These are phyloP conservation scores for Porcisia deanei DNA, from an alignment of 208 protist genomes.

Conservation along the genomic window DNA sequence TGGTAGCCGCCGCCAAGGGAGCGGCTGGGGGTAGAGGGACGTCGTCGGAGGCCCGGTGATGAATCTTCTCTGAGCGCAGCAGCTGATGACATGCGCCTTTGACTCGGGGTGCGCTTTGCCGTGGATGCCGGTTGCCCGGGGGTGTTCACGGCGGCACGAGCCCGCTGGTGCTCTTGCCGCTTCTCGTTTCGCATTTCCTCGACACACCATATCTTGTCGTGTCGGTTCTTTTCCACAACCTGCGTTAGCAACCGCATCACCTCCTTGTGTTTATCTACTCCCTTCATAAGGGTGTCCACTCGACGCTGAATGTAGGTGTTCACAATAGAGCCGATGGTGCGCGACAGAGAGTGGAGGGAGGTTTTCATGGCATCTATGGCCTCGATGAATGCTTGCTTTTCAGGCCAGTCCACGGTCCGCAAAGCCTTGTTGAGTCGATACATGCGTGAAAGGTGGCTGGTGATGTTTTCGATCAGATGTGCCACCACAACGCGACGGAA, in stretches of 20 bases:
- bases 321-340: slow-evolving; percentile 54
- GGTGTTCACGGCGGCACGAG: slow-evolving; percentile 14
- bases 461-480: slow-evolving; percentile 57
- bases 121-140: background rate
- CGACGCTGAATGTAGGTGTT: slow-evolving; percentile 72
- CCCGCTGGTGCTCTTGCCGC: slow-evolving; percentile 43
- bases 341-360: slow-evolving; percentile 40
- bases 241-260: slow-evolving; percentile 71
- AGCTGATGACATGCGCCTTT: background rate
- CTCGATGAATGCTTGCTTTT: slow-evolving; percentile 65
- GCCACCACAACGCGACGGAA: slow-evolving; percentile 80
- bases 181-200: slow-evolving; percentile 35
- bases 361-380: slow-evolving; percentile 65
- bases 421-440: slow-evolving; percentile 72
- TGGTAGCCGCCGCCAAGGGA: slow-evolving; percentile 61
- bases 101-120: background rate
- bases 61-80: background rate
- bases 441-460: slow-evolving; percentile 52
- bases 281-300: slow-evolving; percentile 72
- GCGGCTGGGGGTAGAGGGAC: slow-evolving; percentile 15
- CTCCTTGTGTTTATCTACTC: slow-evolving; percentile 70
- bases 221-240: slow-evolving; percentile 65
- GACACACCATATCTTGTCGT: slow-evolving; percentile 71
- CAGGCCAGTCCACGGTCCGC: slow-evolving; percentile 75
- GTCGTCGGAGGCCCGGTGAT: background rate